Base-by-base conservation (phyloP, 1,284 basidiomycete genomes). In the Pterula multifida region DNA sequence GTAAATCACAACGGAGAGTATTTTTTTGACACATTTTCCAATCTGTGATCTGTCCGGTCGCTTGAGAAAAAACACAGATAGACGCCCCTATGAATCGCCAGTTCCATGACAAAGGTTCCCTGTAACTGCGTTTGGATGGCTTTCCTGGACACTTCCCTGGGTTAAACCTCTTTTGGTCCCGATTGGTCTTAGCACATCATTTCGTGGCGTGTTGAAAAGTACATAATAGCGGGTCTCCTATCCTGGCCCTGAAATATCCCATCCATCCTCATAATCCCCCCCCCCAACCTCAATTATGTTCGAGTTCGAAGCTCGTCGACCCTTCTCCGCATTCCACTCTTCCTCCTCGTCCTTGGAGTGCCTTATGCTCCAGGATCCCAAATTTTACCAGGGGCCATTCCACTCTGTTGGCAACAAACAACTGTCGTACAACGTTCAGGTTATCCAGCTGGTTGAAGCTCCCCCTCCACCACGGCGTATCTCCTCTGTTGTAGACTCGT, bases 381-480 rank as follows among this genome's bases (percentile, higher is more conserved):
- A 32, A 32, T 6, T 15, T 15, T 17, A 42, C 39, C 39, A 42
- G 9, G n/a, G 21, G 39, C 39, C 4, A 42, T 42, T 22, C n/a
- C 17, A 9, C 17, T 17, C 9, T 17, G 19, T 9, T 42, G 9
- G 9, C 17, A 42, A 17, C 39, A 42, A 42, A 22, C 39, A 6
- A n/a, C 13, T 42, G 39, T 6, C 39, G 21, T 42, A 19, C 39
- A 65, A 75, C 17, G 63, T 79, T 24, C 76, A 80, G 64, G 78
- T 85, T 67, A 86, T 85, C 52, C 74, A 85, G 64, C 83, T 86
- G 65, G 76, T 78, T 47, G 82, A 86, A 60, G 78, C 74, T 3
- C 61, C 78, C 0, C 69, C 79, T 1, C 81, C 81, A 0, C 73
- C 69, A 24, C 69, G 67, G 50, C 63, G 63, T 42, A 68, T 73